phyloP scores from a whole-genome alignment of 169 alveolate species.

The Plasmodium yoelii region DNA sequence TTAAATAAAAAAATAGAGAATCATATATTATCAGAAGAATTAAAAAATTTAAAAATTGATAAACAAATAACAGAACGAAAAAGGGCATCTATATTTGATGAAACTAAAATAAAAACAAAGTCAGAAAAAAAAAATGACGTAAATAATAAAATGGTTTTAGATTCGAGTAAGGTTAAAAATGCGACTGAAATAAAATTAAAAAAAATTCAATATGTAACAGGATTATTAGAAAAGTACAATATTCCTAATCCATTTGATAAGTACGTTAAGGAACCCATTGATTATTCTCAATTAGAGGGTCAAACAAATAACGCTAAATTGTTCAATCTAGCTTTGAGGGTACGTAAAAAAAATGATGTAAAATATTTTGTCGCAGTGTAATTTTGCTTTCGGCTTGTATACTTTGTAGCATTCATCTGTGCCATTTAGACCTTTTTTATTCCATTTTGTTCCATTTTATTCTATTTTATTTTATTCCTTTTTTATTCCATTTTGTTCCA shows the following conservation, averaged over 20 bases:
- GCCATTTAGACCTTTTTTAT: too few relatives aligned
- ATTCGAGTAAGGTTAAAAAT: constrained; percentile 67
- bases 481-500: too few relatives aligned
- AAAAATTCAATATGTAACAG: constrained; percentile 71
- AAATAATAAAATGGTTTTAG: constrained; percentile 52
- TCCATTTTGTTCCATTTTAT: too few relatives aligned
- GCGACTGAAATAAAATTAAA: constrained; percentile 74
- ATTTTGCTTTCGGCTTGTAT: not conserved
- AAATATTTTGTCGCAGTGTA: not conserved
- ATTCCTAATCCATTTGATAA: constrained; percentile 72
- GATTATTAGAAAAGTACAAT: constrained; percentile 70
- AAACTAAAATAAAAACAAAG: constrained; percentile 29
- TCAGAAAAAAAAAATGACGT: constrained; percentile 44
- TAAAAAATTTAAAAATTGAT: constrained; percentile 57
- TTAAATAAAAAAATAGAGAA: constrained; percentile 65
- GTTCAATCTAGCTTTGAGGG: constrained; percentile 38
- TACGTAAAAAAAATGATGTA: constrained; percentile 7
- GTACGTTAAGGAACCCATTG: constrained; percentile 51
- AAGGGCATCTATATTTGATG: constrained; percentile 76
- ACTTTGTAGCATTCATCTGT: not conserved
- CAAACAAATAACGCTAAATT: constrained; percentile 38
- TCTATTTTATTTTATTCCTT: too few relatives aligned
- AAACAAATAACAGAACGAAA: constrained; percentile 49
- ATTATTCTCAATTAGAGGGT: constrained; percentile 51
- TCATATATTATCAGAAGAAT: constrained; percentile 67